Base-by-base conservation (phyloP, 495 filamentous ascomycete genomes). In the Lasiosphaeriaceae sp. region DNA sequence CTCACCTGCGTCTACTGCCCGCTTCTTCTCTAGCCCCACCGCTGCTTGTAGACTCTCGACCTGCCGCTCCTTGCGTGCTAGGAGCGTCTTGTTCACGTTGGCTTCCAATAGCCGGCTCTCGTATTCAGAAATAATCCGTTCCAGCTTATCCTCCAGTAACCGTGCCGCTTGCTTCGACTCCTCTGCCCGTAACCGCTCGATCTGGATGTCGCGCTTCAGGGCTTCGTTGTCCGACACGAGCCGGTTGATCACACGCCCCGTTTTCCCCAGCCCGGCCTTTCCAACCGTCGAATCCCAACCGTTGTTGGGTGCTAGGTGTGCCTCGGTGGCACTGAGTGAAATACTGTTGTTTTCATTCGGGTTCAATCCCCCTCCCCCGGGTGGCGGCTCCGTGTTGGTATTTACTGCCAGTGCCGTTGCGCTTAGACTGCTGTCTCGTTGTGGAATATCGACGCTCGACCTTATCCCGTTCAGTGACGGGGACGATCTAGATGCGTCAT, bases 161-260 rank as follows among this genome's bases (percentile, higher is more conserved):
- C 88, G 89, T 39, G 89, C 86, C 35, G 82, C 82, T 47, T 87
- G 83, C 55, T 85, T 83, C 12, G 85, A 83, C 52, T 92, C 90
- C 53, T 93, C 88, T 29, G 87, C 79, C 17, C 83, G 81, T 17
- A 87, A 77, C 29, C 81, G 82, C 66, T 92, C 87, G 21, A 92
- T 77, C 55, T 86, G 81, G 52, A 91, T 81, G 58, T 96, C 92
- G 41, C 92, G 85, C 56, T 85, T 90, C 46, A 95, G 74, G 24
- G 86, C 83, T 50, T 96, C 92, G 63, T 93, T 94, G 61, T 97
- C 92, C 35, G 86, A 88, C 73, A 94, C 90, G 34, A 97, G 70
- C 53, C 84, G 83, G 67, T 96, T 91, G 64, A 97, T 96, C 14
- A 97, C 92, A 14, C 92, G 83, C n/a, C 92, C 91, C 2, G 89